Conservation (phyloP, 2,329 filamentous ascomycete genomes). For the Botrytis fragariae region DNA sequence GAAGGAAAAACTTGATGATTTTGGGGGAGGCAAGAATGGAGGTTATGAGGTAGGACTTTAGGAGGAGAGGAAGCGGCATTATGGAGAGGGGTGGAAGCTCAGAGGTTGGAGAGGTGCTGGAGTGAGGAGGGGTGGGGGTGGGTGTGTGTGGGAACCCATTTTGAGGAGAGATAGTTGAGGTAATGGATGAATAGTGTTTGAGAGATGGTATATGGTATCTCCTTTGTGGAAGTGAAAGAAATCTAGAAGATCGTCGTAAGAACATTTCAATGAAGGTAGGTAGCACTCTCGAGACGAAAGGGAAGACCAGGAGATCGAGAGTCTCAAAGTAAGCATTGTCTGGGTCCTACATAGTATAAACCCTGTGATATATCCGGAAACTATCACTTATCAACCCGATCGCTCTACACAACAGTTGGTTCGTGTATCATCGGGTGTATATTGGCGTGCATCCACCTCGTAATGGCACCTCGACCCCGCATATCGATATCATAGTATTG, state of each 20-base stretch:
- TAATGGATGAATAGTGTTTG: not conserved
- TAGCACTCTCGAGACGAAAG: not conserved
- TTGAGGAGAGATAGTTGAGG: not conserved
- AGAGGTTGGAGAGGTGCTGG: not conserved
- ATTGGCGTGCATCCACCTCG: not conserved
- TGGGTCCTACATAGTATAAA: not conserved
- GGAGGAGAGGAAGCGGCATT: conserved; percentile 20
- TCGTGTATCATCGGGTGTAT: conserved; percentile 6
- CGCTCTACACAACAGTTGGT: not conserved
- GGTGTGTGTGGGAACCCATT: not conserved
- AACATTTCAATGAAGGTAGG: not conserved
- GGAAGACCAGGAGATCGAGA: not conserved
- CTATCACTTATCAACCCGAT: not conserved
- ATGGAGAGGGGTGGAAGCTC: conserved; percentile 21
- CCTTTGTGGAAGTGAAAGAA: not conserved
- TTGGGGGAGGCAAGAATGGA: conserved; percentile 20
- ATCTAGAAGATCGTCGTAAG: not conserved
- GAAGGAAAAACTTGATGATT: conserved; percentile 20
- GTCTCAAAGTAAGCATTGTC: not conserved
- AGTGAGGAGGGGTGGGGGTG: not conserved
- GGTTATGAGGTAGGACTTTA: conserved; percentile 19
- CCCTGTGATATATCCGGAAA: not conserved
- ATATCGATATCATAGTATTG: not conserved
- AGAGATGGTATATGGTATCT: not conserved
- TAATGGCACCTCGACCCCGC: conserved; percentile 9